A percentile compares a stretch with the other conserved stretches of the same genome.
phyloP scores from a whole-genome alignment of 2,329 filamentous ascomycete genomes.

The Knufia fluminis region DNA sequence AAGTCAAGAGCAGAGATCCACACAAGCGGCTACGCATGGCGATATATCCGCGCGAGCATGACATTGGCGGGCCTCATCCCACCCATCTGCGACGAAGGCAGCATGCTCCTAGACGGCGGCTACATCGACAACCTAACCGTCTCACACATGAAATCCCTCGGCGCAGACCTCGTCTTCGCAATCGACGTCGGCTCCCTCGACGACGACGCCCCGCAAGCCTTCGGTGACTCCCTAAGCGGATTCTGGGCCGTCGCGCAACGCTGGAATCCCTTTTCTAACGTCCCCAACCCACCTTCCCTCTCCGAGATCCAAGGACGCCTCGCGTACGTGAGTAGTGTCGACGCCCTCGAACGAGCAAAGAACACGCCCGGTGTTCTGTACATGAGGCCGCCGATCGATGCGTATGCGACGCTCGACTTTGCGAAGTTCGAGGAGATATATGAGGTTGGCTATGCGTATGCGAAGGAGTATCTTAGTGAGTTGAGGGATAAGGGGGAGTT shows the following conservation, averaged over 20 bases:
- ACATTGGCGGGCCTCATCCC: slow-evolving; percentile 86
- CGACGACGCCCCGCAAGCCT: slow-evolving; percentile 81
- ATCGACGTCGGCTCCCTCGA: slow-evolving; percentile 90
- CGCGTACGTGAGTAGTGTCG: slow-evolving; percentile 89
- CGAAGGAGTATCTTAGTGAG: slow-evolving; percentile 66
- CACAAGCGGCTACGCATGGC: slow-evolving; percentile 93
- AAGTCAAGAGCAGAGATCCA: slow-evolving; percentile 88
- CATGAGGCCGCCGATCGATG: slow-evolving; percentile 90
- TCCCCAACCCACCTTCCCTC: slow-evolving; percentile 85
- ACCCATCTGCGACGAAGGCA: slow-evolving; percentile 90
- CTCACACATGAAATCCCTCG: slow-evolving; percentile 89
- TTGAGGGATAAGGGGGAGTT: slow-evolving; percentile 71
- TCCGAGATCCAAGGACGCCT: slow-evolving; percentile 92
- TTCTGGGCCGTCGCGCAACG: slow-evolving; percentile 92
- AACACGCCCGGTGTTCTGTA: slow-evolving; percentile 84
- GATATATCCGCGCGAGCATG: slow-evolving; percentile 95
- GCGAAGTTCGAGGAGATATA: slow-evolving; percentile 97
- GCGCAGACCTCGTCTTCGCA: slow-evolving; percentile 89
- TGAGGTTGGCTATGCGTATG: slow-evolving; percentile 75
- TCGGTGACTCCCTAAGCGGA: slow-evolving; percentile 88
- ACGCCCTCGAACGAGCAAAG: slow-evolving; percentile 90
- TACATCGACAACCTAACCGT: slow-evolving; percentile 97
- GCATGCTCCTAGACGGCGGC: slow-evolving; percentile 90
- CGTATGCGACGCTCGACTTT: slow-evolving; percentile 91
- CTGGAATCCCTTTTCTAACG: slow-evolving; percentile 88